Evolutionary conservation across 306 rosid species (phyloP), one percentile per base, ranked within the genome.

Genomic region (Herpetospermum pedunculosum): DNA sequence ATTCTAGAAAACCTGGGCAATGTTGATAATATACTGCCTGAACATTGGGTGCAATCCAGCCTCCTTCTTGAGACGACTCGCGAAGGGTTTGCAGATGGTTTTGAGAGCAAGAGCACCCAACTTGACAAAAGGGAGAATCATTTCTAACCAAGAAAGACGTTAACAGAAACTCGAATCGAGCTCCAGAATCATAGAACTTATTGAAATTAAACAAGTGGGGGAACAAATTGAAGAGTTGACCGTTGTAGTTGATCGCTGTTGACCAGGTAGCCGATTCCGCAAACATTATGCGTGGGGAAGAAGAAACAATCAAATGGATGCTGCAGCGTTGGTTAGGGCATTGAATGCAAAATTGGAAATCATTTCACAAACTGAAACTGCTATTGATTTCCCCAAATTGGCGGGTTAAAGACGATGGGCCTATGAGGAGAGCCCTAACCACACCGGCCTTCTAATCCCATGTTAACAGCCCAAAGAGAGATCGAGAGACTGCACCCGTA

Each of bases 1-100:
- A 23, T 69, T 32, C 11, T 30, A 6, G 28, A 43, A 63, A 72
- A 84, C 88, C 81, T 84, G 87, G 40, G 87, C 87, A 65, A 84
- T 34, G 73, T 46, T 81, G 60, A 84, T 70, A 38, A 84, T 84
- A 53, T 44, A 52, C 21, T 59, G 77, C 32, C 85, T 72, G 64
- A 84, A 84, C 80, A 77, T 81, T 6, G 88, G 85, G 73, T 84
- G 85, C 78, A 76, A 52, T 23, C 85, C 85, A 53, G 88, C 88
- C 76, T 84, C 81, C 60, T 79, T 78, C 81, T 84, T 84, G 54
- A 84, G 85, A 43, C 79, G 78, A 76, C 54, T 78, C 7, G 85
- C 85, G 28, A 84, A 62, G 55, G 85, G 88, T 78, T 84, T 84
- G 68, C 81, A 78, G 30, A 81, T 0, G 14, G 85, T 79, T 84